These are phyloP conservation scores for Tetrapisispora fleetii DNA, from an alignment of 805 yeast species.

Conservation along the genomic window DNA sequence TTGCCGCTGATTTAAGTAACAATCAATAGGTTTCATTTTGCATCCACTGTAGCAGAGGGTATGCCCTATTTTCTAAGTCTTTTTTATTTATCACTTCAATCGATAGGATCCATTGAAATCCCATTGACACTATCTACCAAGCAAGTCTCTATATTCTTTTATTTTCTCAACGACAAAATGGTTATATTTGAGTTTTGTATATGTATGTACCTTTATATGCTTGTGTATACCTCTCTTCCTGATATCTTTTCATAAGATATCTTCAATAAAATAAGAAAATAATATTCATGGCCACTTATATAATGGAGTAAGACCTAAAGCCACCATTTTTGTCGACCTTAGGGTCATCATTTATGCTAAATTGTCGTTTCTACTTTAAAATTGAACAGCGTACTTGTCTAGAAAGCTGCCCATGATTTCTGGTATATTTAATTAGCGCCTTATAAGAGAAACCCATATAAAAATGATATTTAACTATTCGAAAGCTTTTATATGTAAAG, in stretches of 20 bases:
- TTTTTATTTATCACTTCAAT: background rate
- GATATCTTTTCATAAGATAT: background rate
- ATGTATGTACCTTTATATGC: background rate
- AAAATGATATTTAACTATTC: no score
- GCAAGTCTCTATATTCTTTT: constrained; percentile 2
- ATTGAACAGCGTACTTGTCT: no score
- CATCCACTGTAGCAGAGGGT: background rate
- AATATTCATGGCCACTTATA: background rate
- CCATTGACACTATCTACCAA: background rate
- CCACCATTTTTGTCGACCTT: no score
- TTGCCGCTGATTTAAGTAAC: constrained; percentile 31
- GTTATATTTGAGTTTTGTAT: background rate
- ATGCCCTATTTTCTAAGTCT: background rate
- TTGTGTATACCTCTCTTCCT: background rate
- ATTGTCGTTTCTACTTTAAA: no score
- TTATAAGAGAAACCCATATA: no score
- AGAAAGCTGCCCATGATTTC: no score
- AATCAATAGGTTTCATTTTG: background rate
- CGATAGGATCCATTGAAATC: background rate
- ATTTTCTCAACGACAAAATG: background rate
- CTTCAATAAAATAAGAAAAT: background rate
- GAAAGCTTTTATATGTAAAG: background rate
- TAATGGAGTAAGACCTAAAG: no score
- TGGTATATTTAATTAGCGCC: no score
- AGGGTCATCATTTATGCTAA: no score